Evolutionary conservation across 2,329 filamentous ascomycete species (phyloP).

Genomic region (Sordariomycetes sp.): DNA sequence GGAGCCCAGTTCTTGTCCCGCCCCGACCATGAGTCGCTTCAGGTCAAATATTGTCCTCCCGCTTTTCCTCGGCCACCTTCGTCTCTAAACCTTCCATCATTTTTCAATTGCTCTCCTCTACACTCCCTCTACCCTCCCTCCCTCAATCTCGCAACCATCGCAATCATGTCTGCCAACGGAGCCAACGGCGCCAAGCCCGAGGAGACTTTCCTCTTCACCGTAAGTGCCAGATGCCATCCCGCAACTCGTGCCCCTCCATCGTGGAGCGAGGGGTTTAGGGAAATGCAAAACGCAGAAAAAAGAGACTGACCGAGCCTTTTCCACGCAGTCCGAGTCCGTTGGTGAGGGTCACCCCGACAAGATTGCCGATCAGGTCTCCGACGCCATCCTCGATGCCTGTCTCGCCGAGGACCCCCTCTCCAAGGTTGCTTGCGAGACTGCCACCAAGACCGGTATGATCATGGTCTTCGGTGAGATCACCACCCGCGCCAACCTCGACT

Average conservation of each 20-base stretch:
- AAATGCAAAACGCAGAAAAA: background rate
- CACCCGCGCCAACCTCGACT: slow-evolving; percentile 91
- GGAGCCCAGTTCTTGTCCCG: no score
- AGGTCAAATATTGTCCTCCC: no score
- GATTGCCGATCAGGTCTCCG: slow-evolving; percentile 97
- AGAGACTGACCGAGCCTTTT: background rate
- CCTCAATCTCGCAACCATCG: slow-evolving; percentile 10
- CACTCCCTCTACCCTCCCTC: slow-evolving; percentile 10
- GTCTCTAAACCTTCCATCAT: no score
- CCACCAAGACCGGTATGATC: slow-evolving; percentile 99
- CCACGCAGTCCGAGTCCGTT: slow-evolving; percentile 68
- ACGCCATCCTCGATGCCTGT: slow-evolving; percentile 98
- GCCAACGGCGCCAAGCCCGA: slow-evolving; percentile 36
- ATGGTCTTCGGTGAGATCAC: slow-evolving; percentile 99
- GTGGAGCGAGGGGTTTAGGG: background rate
- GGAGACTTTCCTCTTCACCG: slow-evolving; percentile 78
- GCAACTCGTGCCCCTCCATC: slow-evolving; percentile 7
- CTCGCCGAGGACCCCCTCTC: slow-evolving; percentile 89
- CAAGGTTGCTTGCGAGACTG: slow-evolving; percentile 98
- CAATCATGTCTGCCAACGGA: slow-evolving; percentile 48
- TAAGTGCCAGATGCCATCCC: slow-evolving; percentile 23
- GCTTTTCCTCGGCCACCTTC: no score
- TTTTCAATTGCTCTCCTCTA: slow-evolving; percentile 9
- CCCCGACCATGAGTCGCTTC: no score
- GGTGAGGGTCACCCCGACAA: slow-evolving; percentile 92